Base-by-base conservation (phyloP, 2,329 filamentous ascomycete species). In the Akanthomyces uredinophilus region DNA sequence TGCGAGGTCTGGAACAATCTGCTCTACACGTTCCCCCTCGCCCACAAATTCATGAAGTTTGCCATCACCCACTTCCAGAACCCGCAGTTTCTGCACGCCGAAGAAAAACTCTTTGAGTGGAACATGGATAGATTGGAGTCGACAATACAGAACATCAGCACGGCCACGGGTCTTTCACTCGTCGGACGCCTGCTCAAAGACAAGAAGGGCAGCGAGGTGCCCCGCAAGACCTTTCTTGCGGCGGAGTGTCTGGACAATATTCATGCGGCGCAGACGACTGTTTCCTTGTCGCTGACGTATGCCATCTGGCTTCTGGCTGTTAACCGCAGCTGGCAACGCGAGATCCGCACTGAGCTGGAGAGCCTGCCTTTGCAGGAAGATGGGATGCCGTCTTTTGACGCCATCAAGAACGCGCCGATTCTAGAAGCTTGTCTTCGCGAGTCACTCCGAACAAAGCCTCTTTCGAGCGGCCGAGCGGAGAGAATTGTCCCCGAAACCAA, bases 1-100 rank as follows among this genome's bases (percentile, higher is more conserved):
- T 57, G 54, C n/a, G 54, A 57, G 43, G 44, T 49, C 16, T 57
- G 54, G 54, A 57, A 57, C 54, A 57, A 57, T 18, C 20, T 57
- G 14, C 54, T 47, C 6, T 57, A 57, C 54, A 27, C 54, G 1
- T 57, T 47, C 5, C 54, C 54, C 8, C 43, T 57, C 8, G 54
- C 29, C 3, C 54, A 57, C 43, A 27, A 13, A n/a, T 37, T 57
- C 20, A 43, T 57, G 5, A 57, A 57, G 29, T 57, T 47, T 35
- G 54, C 54, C 29, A 43, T 57, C 1, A 57, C 43, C 7, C 54
- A 37, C 5, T 29, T 57, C 27, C 24, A 24, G 43, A 49, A 57
- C 20, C 54, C 54, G 3, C 43, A 37, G 2, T 57, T 57, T 16
- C 44, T 57, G 43, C 54, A 57, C 41, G 54, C 54, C 20, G 54